Base-by-base conservation (phyloP, 257 asterid species). In the Lycium barbarum region DNA sequence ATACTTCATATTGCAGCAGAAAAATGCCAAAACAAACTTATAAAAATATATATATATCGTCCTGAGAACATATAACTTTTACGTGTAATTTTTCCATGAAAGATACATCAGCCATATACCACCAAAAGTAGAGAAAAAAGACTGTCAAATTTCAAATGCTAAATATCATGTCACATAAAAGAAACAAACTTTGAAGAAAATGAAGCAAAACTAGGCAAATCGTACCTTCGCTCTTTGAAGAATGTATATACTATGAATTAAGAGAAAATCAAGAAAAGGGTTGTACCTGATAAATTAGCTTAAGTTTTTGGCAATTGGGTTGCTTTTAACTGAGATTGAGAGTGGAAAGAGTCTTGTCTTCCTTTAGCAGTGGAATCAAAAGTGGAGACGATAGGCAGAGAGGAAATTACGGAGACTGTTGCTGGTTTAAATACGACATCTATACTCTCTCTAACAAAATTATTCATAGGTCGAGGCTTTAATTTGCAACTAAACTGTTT, bases 321-420 rank as follows among this genome's bases (percentile, higher is more conserved):
- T 53, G 82, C 68, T 57, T 51, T 49, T 84, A 65, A 66, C 73
- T 51, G 40, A 79, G 84, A 12, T 74, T 17, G 40, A 15, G 62
- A 66, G 72, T 6, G 67, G 17, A 83, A 20, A 65, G 81, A 76
- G 80, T 73, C 40, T n/a, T 43, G 53, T 74, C 49, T 36, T 63
- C 65, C 43, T 53, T n/a, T 85, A 38, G 22, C 49, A 51, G 87
- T 11, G 83, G 85, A 84, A 73, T 73, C 54, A 62, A 71, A 80
- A 45, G 57, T 33, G 79, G 80, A 36, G 22, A 70, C 5, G 59
- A 58, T 36, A 83, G 88, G 88, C 13, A 82, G 17, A 45, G 88
- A 83, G 88, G 82, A 43, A 71, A 81, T 61, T 63, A 15, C 61
- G 87, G 89, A 71, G 22, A 54, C 15, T 63, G 67, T 76, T 86